Base-by-base conservation (phyloP, 169 alveolate species). In the Plasmodium billcollinsi region DNA sequence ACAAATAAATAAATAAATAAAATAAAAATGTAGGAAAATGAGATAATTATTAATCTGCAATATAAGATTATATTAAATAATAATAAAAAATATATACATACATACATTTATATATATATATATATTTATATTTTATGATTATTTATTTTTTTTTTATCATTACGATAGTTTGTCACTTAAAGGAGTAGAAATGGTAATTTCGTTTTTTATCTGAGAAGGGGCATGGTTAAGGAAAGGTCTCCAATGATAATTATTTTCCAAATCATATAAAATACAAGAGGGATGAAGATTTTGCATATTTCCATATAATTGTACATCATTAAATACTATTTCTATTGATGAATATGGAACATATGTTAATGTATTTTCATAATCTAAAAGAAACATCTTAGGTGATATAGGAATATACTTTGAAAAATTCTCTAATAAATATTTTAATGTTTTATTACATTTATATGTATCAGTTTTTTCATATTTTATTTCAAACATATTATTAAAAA, bases 261-360 rank as follows among this genome's bases (percentile, higher is more conserved):
- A 91, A 62, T 96, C 97, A 93, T 96, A 96, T n/a, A 93, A 33
- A 33, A 96, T 96, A 54, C 96, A 90, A 5, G 97, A 93, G 14
- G 97, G 97, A 80, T 96, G 97, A 50, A 95, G 97, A 71, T 93
- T 95, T 59, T 95, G 97, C 75, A 95, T 72, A 70, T 96, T 96
- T 0, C 97, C 97, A 96, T 96, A 96, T 50, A 96, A 71, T 61
- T 96, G 97, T 56, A 93, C 92, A 62, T 95, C 94, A 78, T 96
- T 96, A 59, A 96, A 96, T 9, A 96, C 92, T n/a, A 94, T 74
- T 62, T 96, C 97, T 52, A 96, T 86, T 11, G 97, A 94, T 9
- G 96, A 88, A 58, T 96, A 96, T 3, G 97, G 97, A 29, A 96
- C 91, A 74, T 88, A 91, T 14, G 93, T 93, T 73, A 95, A 75